Evolutionary conservation across 495 filamentous ascomycete genomes (phyloP).

Genomic region (Lentithecium fluviatile): DNA sequence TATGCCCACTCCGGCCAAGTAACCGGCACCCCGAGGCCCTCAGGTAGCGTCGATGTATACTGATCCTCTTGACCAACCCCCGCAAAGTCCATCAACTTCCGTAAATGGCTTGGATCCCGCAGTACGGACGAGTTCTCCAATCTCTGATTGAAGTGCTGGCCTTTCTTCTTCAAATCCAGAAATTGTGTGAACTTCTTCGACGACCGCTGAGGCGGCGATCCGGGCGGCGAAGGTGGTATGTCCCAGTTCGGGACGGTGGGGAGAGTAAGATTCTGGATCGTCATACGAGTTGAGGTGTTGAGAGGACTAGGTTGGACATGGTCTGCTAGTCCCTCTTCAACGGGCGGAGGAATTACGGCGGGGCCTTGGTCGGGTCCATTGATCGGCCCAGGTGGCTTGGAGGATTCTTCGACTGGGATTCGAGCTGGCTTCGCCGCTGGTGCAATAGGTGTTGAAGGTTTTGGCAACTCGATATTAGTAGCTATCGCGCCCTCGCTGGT

Average conservation of each 20-base stretch:
- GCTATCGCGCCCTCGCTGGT: slow-evolving; percentile 30
- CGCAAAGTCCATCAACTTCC: slow-evolving; percentile 78
- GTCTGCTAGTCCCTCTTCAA: slow-evolving; percentile 30
- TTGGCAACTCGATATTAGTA: slow-evolving; percentile 34
- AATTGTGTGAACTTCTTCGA: slow-evolving; percentile 81
- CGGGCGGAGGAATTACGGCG: slow-evolving; percentile 45
- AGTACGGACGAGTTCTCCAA: slow-evolving; percentile 68
- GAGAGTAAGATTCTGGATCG: slow-evolving; percentile 78
- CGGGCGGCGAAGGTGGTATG: slow-evolving; percentile 83
- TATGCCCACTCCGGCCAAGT: slow-evolving; percentile 70
- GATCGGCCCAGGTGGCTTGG: slow-evolving; percentile 3
- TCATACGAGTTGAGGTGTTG: slow-evolving; percentile 62
- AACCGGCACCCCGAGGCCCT: slow-evolving; percentile 65
- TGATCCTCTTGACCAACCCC: slow-evolving; percentile 66
- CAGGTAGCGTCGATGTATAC: slow-evolving; percentile 71
- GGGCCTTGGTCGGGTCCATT: slow-evolving; percentile 41
- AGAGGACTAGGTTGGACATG: slow-evolving; percentile 58
- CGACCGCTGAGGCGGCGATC: slow-evolving; percentile 60
- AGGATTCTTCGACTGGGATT: slow-evolving; percentile 1
- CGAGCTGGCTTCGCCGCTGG: neutral
- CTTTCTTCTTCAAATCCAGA: slow-evolving; percentile 77
- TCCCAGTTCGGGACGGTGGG: slow-evolving; percentile 75
- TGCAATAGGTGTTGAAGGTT: neutral
- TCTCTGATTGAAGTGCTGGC: slow-evolving; percentile 87
- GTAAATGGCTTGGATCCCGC: slow-evolving; percentile 75